Base-by-base conservation (phyloP, 805 yeast genomes). In the Diddensiella caesifluorescens region DNA sequence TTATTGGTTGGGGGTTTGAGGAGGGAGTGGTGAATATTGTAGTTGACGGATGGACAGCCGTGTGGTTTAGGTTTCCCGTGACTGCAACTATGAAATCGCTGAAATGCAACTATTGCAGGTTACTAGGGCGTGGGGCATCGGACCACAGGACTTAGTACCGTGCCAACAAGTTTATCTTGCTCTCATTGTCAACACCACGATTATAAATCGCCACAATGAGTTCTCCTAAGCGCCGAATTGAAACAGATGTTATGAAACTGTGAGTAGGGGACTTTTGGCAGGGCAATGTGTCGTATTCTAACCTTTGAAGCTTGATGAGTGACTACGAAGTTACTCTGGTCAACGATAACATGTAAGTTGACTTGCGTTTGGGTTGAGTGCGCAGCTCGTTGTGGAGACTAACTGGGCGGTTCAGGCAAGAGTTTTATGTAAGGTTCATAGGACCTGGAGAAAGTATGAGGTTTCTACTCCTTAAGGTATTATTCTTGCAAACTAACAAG, bases 161-260 rank as follows among this genome's bases (percentile, higher is more conserved):
- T n/a, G n/a, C n/a, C n/a, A n/a, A n/a, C n/a, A n/a, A n/a, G n/a
- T n/a, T n/a, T n/a, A n/a, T n/a, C n/a, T n/a, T n/a, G n/a, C n/a
- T n/a, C n/a, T n/a, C n/a, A n/a, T n/a, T n/a, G n/a, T n/a, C n/a
- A n/a, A n/a, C n/a, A n/a, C n/a, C n/a, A n/a, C n/a, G n/a, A n/a
- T n/a, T n/a, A n/a, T n/a, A 25, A 25, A 29, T 13, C 9, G 15
- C 15, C 15, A 43, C 4, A 22, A 27, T 5, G 20, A 54, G 83
- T 60, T 75, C 83, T 4, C 82, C 83, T 25, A 80, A 78, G 54
- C 72, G 87, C 59, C 73, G 94, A 37, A 89, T 92, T 51, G 96
- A 89, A 59, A 85, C 92, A 22, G 98, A 90, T 62, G 97, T 90
- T 35, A 88, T 86, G 95, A 92, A 89, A 62, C 71, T 90, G 75